Percentiles rank a stretch among this genome's conserved stretches.
phyloP scores from a whole-genome alignment of 306 rosid genomes.

The Comarum palustre region DNA sequence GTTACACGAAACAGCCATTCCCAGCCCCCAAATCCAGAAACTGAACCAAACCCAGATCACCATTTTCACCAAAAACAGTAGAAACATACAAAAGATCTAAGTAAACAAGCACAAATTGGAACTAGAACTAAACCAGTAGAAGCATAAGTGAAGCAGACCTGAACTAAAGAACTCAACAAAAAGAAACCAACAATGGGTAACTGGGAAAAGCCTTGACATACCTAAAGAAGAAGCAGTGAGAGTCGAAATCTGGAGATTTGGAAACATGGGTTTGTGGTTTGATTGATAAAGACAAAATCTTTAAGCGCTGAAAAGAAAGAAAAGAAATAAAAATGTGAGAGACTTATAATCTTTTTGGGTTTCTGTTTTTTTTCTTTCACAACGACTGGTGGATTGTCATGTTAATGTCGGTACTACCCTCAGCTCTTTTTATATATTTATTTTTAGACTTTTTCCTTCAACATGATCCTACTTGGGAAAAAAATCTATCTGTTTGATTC shows the following conservation, averaged over 20 bases:
- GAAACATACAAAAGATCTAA: slow-evolving; percentile 53
- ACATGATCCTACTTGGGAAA: neutral
- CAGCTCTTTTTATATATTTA: neutral
- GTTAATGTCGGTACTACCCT: neutral
- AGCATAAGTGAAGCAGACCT: slow-evolving; percentile 5
- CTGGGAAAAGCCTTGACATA: slow-evolving; percentile 18
- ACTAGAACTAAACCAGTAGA: neutral
- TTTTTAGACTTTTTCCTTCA: neutral
- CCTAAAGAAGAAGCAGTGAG: slow-evolving; percentile 38
- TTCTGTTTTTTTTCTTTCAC: slow-evolving; percentile 25
- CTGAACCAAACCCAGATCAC: slow-evolving; percentile 30
- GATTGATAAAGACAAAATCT: slow-evolving; percentile 17
- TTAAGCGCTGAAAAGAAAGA: slow-evolving; percentile 6
- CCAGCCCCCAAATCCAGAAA: slow-evolving; percentile 21
- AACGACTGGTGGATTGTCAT: slow-evolving; percentile 73
- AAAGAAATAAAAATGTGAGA: slow-evolving; percentile 1
- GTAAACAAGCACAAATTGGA: neutral
- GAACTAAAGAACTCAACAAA: neutral
- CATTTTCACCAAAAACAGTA: slow-evolving; percentile 24
- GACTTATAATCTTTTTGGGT: neutral
- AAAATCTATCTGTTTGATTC: neutral
- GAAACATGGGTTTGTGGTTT: slow-evolving; percentile 16
- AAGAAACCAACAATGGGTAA: slow-evolving; percentile 5
- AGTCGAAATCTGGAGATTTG: slow-evolving; percentile 23
- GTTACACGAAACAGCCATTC: neutral